phyloP scores from a whole-genome alignment of 2,329 filamentous ascomycete genomes.

The Graphilbum fragrans region DNA sequence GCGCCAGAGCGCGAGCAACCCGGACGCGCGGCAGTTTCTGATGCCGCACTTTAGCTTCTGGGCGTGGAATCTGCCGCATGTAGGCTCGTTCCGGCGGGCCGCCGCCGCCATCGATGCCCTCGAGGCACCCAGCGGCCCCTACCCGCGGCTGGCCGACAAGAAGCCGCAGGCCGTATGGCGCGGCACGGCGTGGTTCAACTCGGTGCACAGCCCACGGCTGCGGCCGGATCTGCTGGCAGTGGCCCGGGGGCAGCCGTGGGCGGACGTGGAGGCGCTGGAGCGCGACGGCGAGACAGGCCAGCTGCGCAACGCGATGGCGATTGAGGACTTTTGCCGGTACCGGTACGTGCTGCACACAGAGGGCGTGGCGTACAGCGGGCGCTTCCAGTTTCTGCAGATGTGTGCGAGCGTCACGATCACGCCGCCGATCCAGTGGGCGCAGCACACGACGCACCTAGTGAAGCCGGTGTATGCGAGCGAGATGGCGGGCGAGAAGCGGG shows the following conservation, averaged over 20 bases:
- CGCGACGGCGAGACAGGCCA: constrained; percentile 14
- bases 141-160: constrained; percentile 18
- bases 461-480: constrained; percentile 28
- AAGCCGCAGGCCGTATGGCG: constrained; percentile 34
- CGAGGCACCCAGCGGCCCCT: constrained; percentile 19
- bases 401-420: constrained; percentile 35
- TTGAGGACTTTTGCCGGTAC: constrained; percentile 38
- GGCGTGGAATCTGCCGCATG: constrained; percentile 39
- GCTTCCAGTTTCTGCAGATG: constrained; percentile 38
- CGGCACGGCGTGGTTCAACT: constrained; percentile 38
- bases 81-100: constrained; percentile 28
- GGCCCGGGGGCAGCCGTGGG: constrained; percentile 27
- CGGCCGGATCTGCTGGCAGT: constrained; percentile 26
- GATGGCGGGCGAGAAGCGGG: constrained; percentile 7
- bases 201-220: constrained; percentile 24
- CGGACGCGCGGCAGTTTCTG: constrained; percentile 29
- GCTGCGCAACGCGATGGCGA: constrained; percentile 29
- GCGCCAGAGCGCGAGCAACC: constrained; percentile 12
- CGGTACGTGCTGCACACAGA: constrained; percentile 40
- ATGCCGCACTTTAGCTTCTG: constrained; percentile 46
- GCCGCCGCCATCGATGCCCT: constrained; percentile 22
- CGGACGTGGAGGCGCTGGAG: constrained; percentile 31
- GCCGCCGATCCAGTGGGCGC: constrained; percentile 34
- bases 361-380: constrained; percentile 39
- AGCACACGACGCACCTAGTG: constrained; percentile 36